Evolutionary conservation across 1,284 basidiomycete species (phyloP).

Genomic region (Fomitopsis schrenkii): DNA sequence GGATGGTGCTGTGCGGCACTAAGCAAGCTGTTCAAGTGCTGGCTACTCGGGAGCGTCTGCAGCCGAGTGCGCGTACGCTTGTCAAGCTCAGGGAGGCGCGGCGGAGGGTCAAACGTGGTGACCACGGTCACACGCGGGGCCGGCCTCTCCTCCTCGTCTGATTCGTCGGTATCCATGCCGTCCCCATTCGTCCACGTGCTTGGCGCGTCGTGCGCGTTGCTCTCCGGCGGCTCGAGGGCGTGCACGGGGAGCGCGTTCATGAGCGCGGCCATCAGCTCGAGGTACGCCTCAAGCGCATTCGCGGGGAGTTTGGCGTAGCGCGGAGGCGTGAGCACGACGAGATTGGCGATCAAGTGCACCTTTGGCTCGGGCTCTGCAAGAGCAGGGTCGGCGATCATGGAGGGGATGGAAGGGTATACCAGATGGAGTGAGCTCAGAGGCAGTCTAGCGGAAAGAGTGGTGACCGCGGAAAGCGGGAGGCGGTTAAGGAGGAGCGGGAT

Average conservation of each 20-base stretch:
- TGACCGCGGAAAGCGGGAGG: slow-evolving; percentile 50
- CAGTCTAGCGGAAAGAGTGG: slow-evolving; percentile 39
- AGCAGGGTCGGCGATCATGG: slow-evolving; percentile 19
- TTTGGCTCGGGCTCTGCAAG: slow-evolving; percentile 29
- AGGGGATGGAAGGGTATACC: slow-evolving; percentile 17
- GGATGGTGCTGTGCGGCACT: slow-evolving; percentile 32
- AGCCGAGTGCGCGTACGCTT: slow-evolving; percentile 52
- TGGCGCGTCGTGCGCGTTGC: slow-evolving; percentile 14
- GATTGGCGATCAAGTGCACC: slow-evolving; percentile 62
- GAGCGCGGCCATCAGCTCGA: slow-evolving; percentile 47
- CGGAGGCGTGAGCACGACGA: slow-evolving; percentile 56
- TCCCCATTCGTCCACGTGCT: slow-evolving; percentile 30
- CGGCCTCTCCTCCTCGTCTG: slow-evolving; percentile 42
- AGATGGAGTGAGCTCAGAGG: slow-evolving; percentile 39
- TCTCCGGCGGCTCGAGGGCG: slow-evolving; percentile 42
- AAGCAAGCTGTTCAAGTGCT: slow-evolving; percentile 52
- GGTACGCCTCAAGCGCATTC: slow-evolving; percentile 47
- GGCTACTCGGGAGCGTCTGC: slow-evolving; percentile 40
- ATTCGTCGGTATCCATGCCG: slow-evolving; percentile 41
- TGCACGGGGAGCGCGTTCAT: slow-evolving; percentile 51
- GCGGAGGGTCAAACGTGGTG: slow-evolving; percentile 28
- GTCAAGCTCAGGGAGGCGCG: slow-evolving; percentile 43
- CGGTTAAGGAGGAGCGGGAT: slow-evolving; percentile 68
- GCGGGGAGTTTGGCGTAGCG: slow-evolving; percentile 45
- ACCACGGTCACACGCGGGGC: slow-evolving; percentile 33